phyloP scores from a whole-genome alignment of 306 rosid species.

The Ziziphus jujuba region DNA sequence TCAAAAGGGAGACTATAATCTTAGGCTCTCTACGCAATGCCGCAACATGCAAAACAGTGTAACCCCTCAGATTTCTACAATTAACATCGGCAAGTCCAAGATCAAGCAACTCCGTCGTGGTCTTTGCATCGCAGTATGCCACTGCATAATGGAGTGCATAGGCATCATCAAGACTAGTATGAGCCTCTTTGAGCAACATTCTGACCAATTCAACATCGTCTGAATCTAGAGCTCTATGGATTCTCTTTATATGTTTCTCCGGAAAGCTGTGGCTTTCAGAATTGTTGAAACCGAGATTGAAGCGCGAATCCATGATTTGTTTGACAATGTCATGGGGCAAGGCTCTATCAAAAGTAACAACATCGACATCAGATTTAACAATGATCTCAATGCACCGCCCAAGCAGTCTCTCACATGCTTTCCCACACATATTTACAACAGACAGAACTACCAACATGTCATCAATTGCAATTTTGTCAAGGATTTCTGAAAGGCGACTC shows the following conservation, averaged over 20 bases:
- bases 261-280: slow-evolving; percentile 25
- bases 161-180: slow-evolving; percentile 59
- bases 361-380: slow-evolving; percentile 46
- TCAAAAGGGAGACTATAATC: slow-evolving; percentile 62
- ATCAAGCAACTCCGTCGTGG: slow-evolving; percentile 59
- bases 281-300: slow-evolving; percentile 28
- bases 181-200: slow-evolving; percentile 59
- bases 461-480: slow-evolving; percentile 43
- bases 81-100: slow-evolving; percentile 62
- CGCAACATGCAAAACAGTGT: slow-evolving; percentile 59
- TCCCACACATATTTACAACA: slow-evolving; percentile 48
- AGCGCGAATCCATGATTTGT: slow-evolving; percentile 38
- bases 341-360: slow-evolving; percentile 49
- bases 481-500: slow-evolving; percentile 46
- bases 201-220: slow-evolving; percentile 63
- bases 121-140: slow-evolving; percentile 62
- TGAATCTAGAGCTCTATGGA: slow-evolving; percentile 66
- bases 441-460: slow-evolving; percentile 53
- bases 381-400: slow-evolving; percentile 38
- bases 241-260: slow-evolving; percentile 57
- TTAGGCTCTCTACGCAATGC: slow-evolving; percentile 60
- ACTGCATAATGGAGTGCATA: slow-evolving; percentile 70
- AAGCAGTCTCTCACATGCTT: slow-evolving; percentile 37
- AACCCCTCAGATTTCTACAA: slow-evolving; percentile 50
- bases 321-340: slow-evolving; percentile 41